phyloP scores from a whole-genome alignment of 106 monocot genomes.

The Acorus gramineus region DNA sequence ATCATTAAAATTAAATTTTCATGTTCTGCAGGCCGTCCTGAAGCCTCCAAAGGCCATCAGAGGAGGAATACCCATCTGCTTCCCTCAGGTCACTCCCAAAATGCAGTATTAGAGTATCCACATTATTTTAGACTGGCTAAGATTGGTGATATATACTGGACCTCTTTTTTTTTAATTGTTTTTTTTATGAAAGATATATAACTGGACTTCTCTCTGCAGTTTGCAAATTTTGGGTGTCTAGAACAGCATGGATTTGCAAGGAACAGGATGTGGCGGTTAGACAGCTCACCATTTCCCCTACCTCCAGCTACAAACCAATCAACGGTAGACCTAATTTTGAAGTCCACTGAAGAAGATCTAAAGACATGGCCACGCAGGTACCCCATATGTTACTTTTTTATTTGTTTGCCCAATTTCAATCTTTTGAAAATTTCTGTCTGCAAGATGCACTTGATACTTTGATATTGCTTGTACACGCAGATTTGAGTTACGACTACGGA shows the following conservation, averaged over 20 bases:
- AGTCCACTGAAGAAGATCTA: slow-evolving; percentile 43
- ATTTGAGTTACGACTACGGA: slow-evolving; percentile 50
- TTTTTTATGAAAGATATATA: too few species aligned
- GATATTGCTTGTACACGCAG: slow-evolving; percentile 24
- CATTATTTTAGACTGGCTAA: too few species aligned
- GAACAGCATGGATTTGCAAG: slow-evolving; percentile 64
- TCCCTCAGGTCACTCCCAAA: slow-evolving; percentile 38
- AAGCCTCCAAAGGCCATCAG: slow-evolving; percentile 37
- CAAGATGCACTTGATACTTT: neutral
- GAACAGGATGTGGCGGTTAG: slow-evolving; percentile 48
- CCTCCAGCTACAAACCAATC: slow-evolving; percentile 32
- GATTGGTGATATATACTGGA: too few species aligned
- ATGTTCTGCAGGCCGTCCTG: slow-evolving; percentile 21
- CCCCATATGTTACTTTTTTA: neutral
- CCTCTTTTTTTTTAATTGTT: too few species aligned
- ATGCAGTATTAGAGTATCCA: too few species aligned
- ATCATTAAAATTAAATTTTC: neutral
- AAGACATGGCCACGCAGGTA: slow-evolving; percentile 62
- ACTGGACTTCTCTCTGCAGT: slow-evolving; percentile 16
- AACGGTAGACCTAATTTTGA: slow-evolving; percentile 45
- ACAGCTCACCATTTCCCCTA: slow-evolving; percentile 27
- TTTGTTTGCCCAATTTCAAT: too few species aligned
- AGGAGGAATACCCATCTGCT: slow-evolving; percentile 54
- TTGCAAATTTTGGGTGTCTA: slow-evolving; percentile 36
- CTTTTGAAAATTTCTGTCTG: too few species aligned